A percentile compares a stretch with the other conserved stretches of the same genome.
Evolutionary conservation across 352 stramenopile genomes (phyloP).

Genomic region (Globisporangium cylindrosporum): DNA sequence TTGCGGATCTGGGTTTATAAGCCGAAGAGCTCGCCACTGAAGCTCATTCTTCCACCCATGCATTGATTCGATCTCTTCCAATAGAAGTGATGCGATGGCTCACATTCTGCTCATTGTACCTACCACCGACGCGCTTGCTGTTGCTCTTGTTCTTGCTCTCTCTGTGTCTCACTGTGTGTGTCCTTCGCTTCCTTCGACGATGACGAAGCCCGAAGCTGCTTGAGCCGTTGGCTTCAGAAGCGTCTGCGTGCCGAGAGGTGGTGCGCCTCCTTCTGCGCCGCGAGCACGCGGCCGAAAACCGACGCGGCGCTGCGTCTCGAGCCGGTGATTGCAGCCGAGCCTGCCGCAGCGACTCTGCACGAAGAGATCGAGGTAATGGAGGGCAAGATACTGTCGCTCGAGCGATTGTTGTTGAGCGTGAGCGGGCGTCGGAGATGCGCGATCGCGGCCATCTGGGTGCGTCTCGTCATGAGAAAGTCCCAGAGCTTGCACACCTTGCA

Average conservation of each 20-base stretch:
- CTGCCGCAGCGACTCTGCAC: conserved; percentile 10
- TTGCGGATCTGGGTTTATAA: conserved; percentile 51
- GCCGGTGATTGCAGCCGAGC: background rate
- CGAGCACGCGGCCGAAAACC: conserved; percentile 24
- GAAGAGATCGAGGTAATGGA: background rate
- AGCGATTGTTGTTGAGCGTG: conserved; percentile 4
- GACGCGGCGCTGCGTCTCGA: conserved; percentile 19
- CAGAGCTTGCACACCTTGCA: conserved; percentile 83
- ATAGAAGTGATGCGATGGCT: background rate
- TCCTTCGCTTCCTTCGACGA: conserved; percentile 14
- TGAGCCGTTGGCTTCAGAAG: conserved; percentile 20
- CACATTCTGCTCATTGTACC: background rate
- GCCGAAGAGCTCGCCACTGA: background rate
- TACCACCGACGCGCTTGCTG: background rate
- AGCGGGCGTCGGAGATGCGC: conserved; percentile 16
- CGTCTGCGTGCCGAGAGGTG: conserved; percentile 22
- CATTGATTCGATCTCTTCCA: conserved; percentile 5
- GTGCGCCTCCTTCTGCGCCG: conserved; percentile 28
- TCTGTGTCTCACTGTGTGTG: background rate
- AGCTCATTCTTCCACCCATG: background rate
- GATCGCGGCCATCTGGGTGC: conserved; percentile 20
- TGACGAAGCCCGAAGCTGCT: background rate
- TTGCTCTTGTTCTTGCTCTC: background rate
- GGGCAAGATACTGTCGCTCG: background rate
- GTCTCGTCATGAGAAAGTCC: conserved; percentile 48